Percentiles rank a stretch among this genome's conserved stretches.
Conservation (phyloP, 2,329 filamentous ascomycete species). For the Cercospora sp. region DNA sequence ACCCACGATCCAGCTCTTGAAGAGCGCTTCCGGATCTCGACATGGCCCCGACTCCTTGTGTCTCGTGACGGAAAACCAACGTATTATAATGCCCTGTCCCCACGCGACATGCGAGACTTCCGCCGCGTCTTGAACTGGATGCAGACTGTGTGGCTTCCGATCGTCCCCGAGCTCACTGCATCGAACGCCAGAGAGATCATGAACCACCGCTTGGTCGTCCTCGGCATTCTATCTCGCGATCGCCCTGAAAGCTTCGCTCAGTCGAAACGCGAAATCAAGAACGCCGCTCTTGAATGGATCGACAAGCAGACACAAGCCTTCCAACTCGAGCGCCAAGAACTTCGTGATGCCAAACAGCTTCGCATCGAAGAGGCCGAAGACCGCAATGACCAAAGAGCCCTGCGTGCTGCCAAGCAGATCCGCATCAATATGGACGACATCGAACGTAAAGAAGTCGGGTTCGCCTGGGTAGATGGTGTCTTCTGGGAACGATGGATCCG, state of each 20-base stretch:
- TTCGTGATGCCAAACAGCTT: slow-evolving; percentile 90
- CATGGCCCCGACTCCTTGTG: slow-evolving; percentile 91
- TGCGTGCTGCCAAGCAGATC: slow-evolving; percentile 85
- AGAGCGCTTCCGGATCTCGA: slow-evolving; percentile 89
- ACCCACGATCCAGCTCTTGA: slow-evolving; percentile 75
- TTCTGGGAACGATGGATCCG: slow-evolving; percentile 98
- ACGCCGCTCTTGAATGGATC: slow-evolving; percentile 95
- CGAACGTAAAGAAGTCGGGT: slow-evolving; percentile 83
- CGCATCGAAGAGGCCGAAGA: slow-evolving; percentile 96
- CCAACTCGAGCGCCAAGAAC: slow-evolving; percentile 87
- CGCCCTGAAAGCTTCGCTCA: slow-evolving; percentile 75
- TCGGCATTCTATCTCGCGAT: slow-evolving; percentile 81
- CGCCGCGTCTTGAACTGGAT: slow-evolving; percentile 84
- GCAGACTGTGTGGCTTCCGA: slow-evolving; percentile 92
- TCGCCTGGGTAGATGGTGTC: slow-evolving; percentile 94
- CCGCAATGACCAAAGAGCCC: slow-evolving; percentile 81
- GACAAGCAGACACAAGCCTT: slow-evolving; percentile 91
- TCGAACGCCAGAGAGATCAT: slow-evolving; percentile 93
- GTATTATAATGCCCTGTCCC: slow-evolving; percentile 85
- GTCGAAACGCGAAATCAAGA: slow-evolving; percentile 88
- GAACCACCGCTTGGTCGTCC: slow-evolving; percentile 90
- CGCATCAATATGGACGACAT: slow-evolving; percentile 87
- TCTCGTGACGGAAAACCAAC: slow-evolving; percentile 84
- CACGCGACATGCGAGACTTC: slow-evolving; percentile 88
- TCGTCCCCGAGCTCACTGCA: slow-evolving; percentile 89